Evolutionary conservation across 768 basidiomycete genomes (phyloP).

Genomic region (Tricholoma terreum): DNA sequence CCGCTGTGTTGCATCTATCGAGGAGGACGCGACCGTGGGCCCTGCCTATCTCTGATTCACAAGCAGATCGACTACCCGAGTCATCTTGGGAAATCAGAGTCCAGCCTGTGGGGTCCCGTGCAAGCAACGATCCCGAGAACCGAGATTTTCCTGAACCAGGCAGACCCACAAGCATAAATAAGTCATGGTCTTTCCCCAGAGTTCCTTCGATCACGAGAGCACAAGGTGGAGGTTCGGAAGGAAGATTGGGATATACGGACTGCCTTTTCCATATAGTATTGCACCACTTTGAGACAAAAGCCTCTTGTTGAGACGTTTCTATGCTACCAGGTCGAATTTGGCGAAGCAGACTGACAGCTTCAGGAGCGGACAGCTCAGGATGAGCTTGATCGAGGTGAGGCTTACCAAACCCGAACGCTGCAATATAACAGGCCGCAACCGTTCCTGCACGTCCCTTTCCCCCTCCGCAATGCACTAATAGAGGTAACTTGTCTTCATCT

Average conservation of each 20-base stretch:
- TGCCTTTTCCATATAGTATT: conserved; percentile 58
- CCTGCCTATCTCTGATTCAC: conserved; percentile 50
- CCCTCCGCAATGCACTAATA: conserved; percentile 60
- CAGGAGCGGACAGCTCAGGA: conserved; percentile 45
- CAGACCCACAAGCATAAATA: conserved; percentile 57
- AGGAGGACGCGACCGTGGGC: conserved; percentile 41
- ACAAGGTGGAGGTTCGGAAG: conserved; percentile 49
- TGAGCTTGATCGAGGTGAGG: conserved; percentile 39
- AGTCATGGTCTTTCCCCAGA: conserved; percentile 32
- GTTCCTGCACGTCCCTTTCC: conserved; percentile 64
- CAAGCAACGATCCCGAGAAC: conserved; percentile 45
- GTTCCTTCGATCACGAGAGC: conserved; percentile 42
- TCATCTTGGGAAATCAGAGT: conserved; percentile 55
- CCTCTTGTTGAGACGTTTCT: conserved; percentile 55
- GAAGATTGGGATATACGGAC: conserved; percentile 45
- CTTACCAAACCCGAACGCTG: conserved; percentile 50
- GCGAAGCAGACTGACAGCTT: conserved; percentile 47
- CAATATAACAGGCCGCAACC: conserved; percentile 57
- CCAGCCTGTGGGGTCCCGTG: conserved; percentile 44
- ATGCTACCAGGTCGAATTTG: conserved; percentile 53
- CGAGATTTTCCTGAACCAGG: conserved; percentile 63
- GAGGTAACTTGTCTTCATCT: conserved; percentile 43
- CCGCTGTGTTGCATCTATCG: conserved; percentile 55
- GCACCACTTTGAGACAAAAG: conserved; percentile 55
- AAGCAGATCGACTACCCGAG: conserved; percentile 43